A percentile compares a stretch with the other conserved stretches of the same genome.
Evolutionary conservation across 495 filamentous ascomycete genomes (phyloP).

Genomic region (Xylaria venustula): DNA sequence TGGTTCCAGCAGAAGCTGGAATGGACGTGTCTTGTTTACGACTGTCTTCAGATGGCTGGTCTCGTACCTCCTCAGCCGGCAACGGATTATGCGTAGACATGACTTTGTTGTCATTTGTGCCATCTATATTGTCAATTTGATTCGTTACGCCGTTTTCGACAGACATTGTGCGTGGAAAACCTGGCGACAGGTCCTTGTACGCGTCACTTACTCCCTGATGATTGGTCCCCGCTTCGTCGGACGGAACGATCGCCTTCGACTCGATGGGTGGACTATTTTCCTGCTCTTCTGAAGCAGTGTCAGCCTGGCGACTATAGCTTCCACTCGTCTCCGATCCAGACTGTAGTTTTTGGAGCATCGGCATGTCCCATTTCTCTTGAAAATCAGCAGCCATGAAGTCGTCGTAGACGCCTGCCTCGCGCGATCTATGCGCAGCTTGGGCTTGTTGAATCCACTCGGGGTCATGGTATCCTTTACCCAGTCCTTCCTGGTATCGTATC

Average conservation of each 20-base stretch:
- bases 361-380: slow-evolving; percentile 69
- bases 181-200: background rate
- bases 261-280: background rate
- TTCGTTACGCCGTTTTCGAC: background rate
- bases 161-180: background rate
- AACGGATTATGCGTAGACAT: background rate
- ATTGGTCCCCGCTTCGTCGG: background rate
- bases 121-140: background rate
- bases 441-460: slow-evolving; percentile 67
- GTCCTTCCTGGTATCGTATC: slow-evolving; percentile 47
- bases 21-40: no score
- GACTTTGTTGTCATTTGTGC: background rate
- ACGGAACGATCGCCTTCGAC: background rate
- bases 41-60: background rate
- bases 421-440: slow-evolving; percentile 57
- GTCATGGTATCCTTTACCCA: slow-evolving; percentile 60
- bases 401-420: slow-evolving; percentile 68
- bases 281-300: background rate
- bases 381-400: slow-evolving; percentile 63
- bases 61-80: background rate
- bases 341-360: slow-evolving; percentile 33
- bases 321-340: background rate
- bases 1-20: no score
- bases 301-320: background rate
- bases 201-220: background rate